These are phyloP conservation scores for Ambrosia hybrid DNA, from an alignment of 140 eudicot genomes.

Conservation along the genomic window DNA sequence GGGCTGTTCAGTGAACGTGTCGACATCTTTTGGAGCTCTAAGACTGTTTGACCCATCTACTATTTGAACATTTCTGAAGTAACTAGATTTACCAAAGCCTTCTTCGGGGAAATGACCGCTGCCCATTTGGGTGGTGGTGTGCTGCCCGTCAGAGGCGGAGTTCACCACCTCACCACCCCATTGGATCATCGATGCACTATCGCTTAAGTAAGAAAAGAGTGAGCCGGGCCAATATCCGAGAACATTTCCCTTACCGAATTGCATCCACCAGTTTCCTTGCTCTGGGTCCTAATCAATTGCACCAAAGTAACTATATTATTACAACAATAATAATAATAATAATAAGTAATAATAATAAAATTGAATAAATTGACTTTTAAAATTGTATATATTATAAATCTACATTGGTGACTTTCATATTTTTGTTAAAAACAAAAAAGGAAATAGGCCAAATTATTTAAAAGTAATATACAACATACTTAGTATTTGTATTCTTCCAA, in stretches of 20 bases:
- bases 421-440: no score
- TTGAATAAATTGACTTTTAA: no score
- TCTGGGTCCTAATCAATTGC: conserved; percentile 37
- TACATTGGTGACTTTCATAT: no score
- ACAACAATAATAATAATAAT: no score
- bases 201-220: conserved; percentile 69
- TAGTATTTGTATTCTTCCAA: background rate
- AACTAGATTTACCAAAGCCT: conserved; percentile 68
- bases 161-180: conserved; percentile 99
- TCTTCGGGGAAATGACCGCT: conserved; percentile 92
- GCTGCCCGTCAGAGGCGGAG: conserved; percentile 81
- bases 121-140: conserved; percentile 95
- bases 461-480: conserved; percentile 1
- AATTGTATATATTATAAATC: no score
- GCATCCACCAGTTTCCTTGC: conserved; percentile 66
- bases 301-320: background rate
- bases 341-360: no score
- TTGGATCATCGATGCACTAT: conserved; percentile 80
- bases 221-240: conserved; percentile 89
- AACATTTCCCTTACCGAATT: conserved; percentile 75
- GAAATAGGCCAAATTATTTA: no score
- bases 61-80: conserved; percentile 66
- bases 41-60: conserved; percentile 80
- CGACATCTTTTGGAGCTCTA: conserved; percentile 59
- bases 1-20: conserved; percentile 72